Evolutionary conservation across 768 basidiomycete genomes (phyloP).

Genomic region (Leccinum truebloodii): DNA sequence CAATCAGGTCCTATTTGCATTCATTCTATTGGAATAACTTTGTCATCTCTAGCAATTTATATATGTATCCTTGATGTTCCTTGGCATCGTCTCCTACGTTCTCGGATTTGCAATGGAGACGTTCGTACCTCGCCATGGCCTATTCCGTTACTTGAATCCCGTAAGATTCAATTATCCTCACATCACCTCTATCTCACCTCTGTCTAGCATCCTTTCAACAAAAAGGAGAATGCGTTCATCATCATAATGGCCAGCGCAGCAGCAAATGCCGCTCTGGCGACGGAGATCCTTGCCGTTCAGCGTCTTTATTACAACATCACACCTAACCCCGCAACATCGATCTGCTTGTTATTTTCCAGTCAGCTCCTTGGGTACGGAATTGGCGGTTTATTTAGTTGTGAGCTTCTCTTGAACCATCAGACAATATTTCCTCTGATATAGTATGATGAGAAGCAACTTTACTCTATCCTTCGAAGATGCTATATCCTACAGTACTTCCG

Average conservation of each 20-base stretch:
- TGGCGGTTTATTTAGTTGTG: conserved; percentile 53
- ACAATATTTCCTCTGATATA: conserved; percentile 2
- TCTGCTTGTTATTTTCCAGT: conserved; percentile 42
- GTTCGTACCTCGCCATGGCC: conserved; percentile 45
- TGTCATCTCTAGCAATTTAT: conserved; percentile 46
- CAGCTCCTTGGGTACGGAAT: conserved; percentile 52
- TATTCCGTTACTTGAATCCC: conserved; percentile 54
- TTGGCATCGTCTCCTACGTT: conserved; percentile 51
- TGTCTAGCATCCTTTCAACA: conserved; percentile 57
- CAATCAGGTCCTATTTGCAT: neutral
- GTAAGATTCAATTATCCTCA: conserved; percentile 12
- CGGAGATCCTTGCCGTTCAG: conserved; percentile 55
- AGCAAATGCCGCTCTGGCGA: conserved; percentile 52
- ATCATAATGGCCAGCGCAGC: conserved; percentile 59
- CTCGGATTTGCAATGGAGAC: conserved; percentile 49
- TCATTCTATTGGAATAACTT: conserved; percentile 2
- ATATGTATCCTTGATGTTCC: conserved; percentile 52
- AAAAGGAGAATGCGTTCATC: conserved; percentile 59
- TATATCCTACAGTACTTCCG: conserved; percentile 38
- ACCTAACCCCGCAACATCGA: conserved; percentile 45
- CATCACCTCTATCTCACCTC: neutral
- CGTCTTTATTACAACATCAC: conserved; percentile 53
- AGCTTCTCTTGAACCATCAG: conserved; percentile 6
- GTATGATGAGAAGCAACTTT: conserved; percentile 18
- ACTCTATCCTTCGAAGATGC: conserved; percentile 48